phyloP scores from a whole-genome alignment of 1,139 yeast genomes.

The Lodderomyces oxycetoniae region DNA sequence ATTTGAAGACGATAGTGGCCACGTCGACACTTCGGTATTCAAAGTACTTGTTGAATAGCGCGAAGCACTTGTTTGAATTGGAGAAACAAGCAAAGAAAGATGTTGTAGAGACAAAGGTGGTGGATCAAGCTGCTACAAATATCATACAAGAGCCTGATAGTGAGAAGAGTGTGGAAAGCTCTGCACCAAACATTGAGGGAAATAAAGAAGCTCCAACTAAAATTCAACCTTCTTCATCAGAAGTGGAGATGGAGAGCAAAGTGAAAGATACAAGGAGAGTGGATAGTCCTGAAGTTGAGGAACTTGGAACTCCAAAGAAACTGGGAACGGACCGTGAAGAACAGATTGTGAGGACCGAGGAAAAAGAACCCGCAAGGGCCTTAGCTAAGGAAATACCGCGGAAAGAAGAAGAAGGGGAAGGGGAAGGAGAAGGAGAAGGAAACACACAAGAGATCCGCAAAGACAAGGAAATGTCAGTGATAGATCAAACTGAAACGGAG shows the following conservation, averaged over 20 bases:
- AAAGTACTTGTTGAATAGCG: conserved; percentile 22
- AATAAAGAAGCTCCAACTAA: no score
- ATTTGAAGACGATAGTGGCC: conserved; percentile 25
- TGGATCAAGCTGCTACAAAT: no score
- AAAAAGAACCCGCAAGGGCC: neutral
- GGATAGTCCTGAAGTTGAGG: no score
- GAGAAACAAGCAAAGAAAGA: conserved; percentile 2
- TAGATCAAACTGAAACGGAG: conserved; percentile 2
- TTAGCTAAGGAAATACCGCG: no score
- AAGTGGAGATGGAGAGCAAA: no score
- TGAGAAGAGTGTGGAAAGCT: no score
- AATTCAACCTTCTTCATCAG: no score
- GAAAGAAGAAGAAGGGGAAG: conserved; percentile 1
- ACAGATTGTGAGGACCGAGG: conserved; percentile 2
- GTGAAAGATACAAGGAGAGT: no score
- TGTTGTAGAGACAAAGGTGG: neutral
- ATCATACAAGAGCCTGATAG: no score
- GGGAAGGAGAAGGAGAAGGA: conserved; percentile 1
- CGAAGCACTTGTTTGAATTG: conserved; percentile 22
- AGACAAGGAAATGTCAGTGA: conserved; percentile 3
- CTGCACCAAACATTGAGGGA: no score
- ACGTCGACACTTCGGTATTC: conserved; percentile 25
- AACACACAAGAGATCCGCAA: no score
- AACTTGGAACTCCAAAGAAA: no score
- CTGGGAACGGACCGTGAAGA: neutral